Evolutionary conservation across 2,329 filamentous ascomycete species (phyloP).

Genomic region (Pochonia chlamydosporia): DNA sequence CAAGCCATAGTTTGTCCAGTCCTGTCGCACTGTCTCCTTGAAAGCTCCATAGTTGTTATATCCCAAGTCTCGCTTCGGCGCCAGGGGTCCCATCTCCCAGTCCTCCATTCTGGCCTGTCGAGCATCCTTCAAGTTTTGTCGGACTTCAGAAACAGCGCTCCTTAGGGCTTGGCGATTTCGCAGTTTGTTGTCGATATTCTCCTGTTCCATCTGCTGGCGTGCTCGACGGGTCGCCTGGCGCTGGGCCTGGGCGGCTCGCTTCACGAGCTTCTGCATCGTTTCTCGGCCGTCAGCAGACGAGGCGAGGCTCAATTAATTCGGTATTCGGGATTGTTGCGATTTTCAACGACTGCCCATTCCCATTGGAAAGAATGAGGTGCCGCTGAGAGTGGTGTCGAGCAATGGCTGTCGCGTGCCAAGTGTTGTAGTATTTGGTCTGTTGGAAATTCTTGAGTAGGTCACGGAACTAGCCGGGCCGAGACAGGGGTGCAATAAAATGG

Average conservation of each 20-base stretch:
- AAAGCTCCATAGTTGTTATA: constrained; percentile 55
- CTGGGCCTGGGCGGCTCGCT: constrained; percentile 60
- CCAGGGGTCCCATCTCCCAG: constrained; percentile 71
- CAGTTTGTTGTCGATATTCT: constrained; percentile 22
- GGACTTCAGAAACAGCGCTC: constrained; percentile 25
- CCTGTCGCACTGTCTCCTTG: constrained; percentile 29
- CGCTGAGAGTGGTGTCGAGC: neutral
- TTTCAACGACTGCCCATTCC: neutral
- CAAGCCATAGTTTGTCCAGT: constrained; percentile 27
- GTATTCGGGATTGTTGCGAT: neutral
- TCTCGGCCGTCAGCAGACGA: neutral
- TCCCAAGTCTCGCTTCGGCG: constrained; percentile 70
- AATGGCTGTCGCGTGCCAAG: neutral
- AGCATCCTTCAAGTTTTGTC: constrained; percentile 31
- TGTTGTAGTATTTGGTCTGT: neutral
- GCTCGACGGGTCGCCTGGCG: constrained; percentile 51
- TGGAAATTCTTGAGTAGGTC: constrained; percentile 1
- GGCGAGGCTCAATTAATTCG: neutral
- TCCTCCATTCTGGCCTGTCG: constrained; percentile 60
- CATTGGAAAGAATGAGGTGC: neutral
- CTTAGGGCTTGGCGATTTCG: constrained; percentile 25
- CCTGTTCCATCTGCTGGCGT: constrained; percentile 30
- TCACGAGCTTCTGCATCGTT: constrained; percentile 65
- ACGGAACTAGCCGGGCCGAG: constrained; percentile 8
- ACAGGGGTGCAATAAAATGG: no score